Base-by-base conservation (phyloP, 169 alveolate genomes). In the Cystoisospora suis region DNA sequence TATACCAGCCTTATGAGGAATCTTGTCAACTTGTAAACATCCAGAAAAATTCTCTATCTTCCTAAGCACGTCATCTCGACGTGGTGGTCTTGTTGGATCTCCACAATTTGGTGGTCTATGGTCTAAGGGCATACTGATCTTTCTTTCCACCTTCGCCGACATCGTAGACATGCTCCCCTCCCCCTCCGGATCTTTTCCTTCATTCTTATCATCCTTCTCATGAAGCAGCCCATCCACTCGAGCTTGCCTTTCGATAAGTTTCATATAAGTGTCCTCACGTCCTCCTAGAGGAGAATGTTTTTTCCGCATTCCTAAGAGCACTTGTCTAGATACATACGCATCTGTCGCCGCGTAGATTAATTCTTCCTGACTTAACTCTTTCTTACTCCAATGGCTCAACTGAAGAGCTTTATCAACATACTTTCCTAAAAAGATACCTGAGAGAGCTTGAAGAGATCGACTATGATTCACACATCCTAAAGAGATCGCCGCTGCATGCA, bases 361-460 rank as follows among this genome's bases (percentile, higher is more conserved):
- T 56, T 72, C 58, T 32, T 72, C 56, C 9, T n/a, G 83, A 17
- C 58, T 15, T 46, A 72, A 53, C 83, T n/a, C 34, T 34, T 72
- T 38, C 1, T 34, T n/a, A 53, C 83, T 72, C 83, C 83, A 72
- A 2, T 34, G 36, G 83, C 83, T 72, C 56, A 34, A 38, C 23
- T 72, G 83, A 3, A 36, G 47, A 6, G 40, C 20, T 36, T 72
- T 72, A 34, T 72, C 83, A 29, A 72, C 58, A 38, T 3, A 38
- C 27, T 34, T 34, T 15, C 56, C 12, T 36, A 72, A 32, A 34
- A 72, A 72, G n/a, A 72, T 15, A 34, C 83, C 83, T 0, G 40
- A 36, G 32, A 72, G 83, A 29, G 83, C 83, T 56, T 72, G 83
- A 38, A 72, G 83, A 1, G 83, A 72, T 34, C 83, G 47, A 32